Base-by-base conservation (phyloP, 2,329 filamentous ascomycete species). In the Claviceps monticola region DNA sequence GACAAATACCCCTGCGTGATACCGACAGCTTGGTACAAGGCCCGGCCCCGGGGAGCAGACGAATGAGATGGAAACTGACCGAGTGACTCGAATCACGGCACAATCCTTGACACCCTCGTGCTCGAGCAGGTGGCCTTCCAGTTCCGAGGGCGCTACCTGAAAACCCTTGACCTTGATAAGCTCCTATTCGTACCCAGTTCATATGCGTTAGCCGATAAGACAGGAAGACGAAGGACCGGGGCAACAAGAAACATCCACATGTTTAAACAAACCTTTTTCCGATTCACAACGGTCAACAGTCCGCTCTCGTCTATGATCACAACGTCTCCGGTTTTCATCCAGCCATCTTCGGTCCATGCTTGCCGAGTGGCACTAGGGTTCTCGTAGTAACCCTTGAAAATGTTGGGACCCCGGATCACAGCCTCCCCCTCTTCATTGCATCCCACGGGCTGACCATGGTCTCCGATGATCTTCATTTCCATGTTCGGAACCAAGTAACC, bases 131-230 rank as follows among this genome's bases (percentile, higher is more conserved):
- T 87, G 83, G 2, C 83, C 82, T 67, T 90, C 86, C 2, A 90
- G 76, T 62, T 90, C 86, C 2, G 86, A 86, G 0, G 86, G 86
- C 4, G 86, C 85, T 43, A 90, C 86, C 76, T 90, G 86, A 53
- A 82, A 71, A 46, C 85, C 86, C 79, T 87, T 87, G 61, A 87
- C 84, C 64, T 88, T 88, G 67, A 88, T 88, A 49, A 88, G 71
- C 61, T 88, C 80, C 60, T 80, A 76, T 56, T 75, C 67, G 14
- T 90, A 80, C 63, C 95, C 90, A 1, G 89, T 84, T 84, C 63
- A 88, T 84, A 48, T 95, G 64, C 7, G 79, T 72, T 60, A 78
- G 37, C 14, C n/a, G 37, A 39, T 39, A 3, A 14, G 26, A 1
- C 26, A 29, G 8, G 26, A 9, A 29, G 26, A 29, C 8, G 26